phyloP scores from a whole-genome alignment of 176 grass and related monocot genomes.

The Phoenix dactylifera region DNA sequence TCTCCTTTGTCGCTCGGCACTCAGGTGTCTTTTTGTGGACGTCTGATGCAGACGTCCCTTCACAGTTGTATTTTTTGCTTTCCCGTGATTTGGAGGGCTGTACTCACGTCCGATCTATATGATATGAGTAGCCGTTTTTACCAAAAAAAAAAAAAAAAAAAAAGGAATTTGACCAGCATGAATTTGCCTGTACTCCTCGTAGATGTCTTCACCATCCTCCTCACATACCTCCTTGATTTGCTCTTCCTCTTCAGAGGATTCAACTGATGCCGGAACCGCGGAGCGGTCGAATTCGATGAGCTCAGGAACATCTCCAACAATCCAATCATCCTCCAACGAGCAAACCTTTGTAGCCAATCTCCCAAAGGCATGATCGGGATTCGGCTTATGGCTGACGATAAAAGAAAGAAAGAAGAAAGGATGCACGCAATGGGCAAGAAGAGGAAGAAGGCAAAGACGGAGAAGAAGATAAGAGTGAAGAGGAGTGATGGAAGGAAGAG shows the following conservation, averaged over 20 bases:
- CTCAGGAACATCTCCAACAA: slow-evolving; percentile 9
- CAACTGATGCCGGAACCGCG: slow-evolving; percentile 7
- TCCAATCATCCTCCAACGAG: background rate
- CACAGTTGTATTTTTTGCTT: too few relatives aligned
- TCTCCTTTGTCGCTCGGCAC: too few relatives aligned
- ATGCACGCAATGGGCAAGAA: slow-evolving; percentile 12
- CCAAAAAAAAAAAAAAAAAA: too few relatives aligned
- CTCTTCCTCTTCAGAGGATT: slow-evolving; percentile 23
- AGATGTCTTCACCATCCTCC: too few relatives aligned
- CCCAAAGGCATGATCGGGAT: background rate
- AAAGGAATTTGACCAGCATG: too few relatives aligned
- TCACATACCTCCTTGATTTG: too few relatives aligned
- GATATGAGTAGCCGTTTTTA: too few relatives aligned
- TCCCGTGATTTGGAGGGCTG: too few relatives aligned
- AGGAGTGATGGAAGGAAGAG: slow-evolving; percentile 20
- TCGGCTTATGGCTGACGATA: slow-evolving; percentile 1
- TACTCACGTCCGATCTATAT: too few relatives aligned
- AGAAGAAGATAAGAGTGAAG: slow-evolving; percentile 20
- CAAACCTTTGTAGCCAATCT: background rate
- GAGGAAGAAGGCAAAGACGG: slow-evolving; percentile 16
- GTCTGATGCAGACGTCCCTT: too few relatives aligned
- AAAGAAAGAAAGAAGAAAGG: slow-evolving; percentile 5
- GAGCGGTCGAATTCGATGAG: slow-evolving; percentile 17
- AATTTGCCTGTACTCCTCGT: too few relatives aligned
- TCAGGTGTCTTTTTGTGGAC: too few relatives aligned